Evolutionary conservation across 495 filamentous ascomycete species (phyloP).

Genomic region (Xylaria venustula): DNA sequence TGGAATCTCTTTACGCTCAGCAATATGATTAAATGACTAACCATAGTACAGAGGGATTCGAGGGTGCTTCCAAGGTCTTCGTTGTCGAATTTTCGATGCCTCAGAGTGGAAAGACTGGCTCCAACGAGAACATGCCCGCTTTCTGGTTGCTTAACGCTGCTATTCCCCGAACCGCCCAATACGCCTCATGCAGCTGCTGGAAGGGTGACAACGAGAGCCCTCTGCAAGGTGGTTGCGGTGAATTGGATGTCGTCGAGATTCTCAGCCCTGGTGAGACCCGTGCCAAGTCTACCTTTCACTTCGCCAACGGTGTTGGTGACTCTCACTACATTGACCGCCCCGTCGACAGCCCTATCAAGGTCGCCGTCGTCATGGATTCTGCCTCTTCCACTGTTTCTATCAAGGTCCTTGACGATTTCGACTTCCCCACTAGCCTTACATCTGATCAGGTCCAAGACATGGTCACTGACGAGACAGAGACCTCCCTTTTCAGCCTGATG

Average conservation of each 20-base stretch:
- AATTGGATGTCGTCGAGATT: conserved; percentile 70
- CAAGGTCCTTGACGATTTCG: conserved; percentile 33
- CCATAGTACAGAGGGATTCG: conserved; percentile 58
- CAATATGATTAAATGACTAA: background rate
- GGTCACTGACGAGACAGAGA: conserved; percentile 22
- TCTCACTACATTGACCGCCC: conserved; percentile 66
- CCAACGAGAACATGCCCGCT: conserved; percentile 59
- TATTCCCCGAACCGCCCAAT: conserved; percentile 66
- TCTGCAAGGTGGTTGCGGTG: conserved; percentile 57
- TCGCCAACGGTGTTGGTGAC: conserved; percentile 52
- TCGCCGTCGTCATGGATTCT: conserved; percentile 58
- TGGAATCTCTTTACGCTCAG: background rate
- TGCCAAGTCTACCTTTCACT: conserved; percentile 61
- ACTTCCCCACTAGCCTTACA: conserved; percentile 33
- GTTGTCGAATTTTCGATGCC: conserved; percentile 71
- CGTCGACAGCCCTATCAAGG: conserved; percentile 48
- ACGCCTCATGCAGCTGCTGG: conserved; percentile 68
- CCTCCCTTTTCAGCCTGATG: conserved; percentile 28
- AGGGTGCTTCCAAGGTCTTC: conserved; percentile 60
- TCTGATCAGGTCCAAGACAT: conserved; percentile 31
- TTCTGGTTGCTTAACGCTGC: conserved; percentile 71
- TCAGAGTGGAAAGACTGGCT: conserved; percentile 36
- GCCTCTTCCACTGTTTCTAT: conserved; percentile 27
- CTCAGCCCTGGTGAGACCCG: conserved; percentile 48
- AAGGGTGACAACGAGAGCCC: conserved; percentile 32